Conservation (phyloP, 345 rosid genomes). For the Eutrema yunnanense region DNA sequence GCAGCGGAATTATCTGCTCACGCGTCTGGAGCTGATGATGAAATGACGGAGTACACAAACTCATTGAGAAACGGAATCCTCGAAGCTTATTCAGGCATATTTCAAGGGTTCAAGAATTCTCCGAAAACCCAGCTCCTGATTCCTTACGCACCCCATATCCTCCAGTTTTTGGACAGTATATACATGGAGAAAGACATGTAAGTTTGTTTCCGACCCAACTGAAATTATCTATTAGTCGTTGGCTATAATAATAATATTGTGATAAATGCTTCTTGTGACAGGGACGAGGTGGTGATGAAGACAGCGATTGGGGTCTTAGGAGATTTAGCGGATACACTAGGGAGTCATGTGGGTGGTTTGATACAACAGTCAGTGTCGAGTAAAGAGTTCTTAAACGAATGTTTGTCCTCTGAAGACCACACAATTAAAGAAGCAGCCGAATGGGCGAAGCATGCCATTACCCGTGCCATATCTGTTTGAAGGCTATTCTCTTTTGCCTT, state of each 20-base stretch:
- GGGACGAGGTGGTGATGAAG: constrained; percentile 81
- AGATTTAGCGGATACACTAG: constrained; percentile 76
- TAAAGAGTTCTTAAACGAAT: constrained; percentile 70
- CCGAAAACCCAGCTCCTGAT: constrained; percentile 65
- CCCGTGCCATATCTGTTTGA: constrained; percentile 69
- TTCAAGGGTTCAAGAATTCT: constrained; percentile 74
- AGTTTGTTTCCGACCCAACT: constrained; percentile 17
- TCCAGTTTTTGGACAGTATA: constrained; percentile 72
- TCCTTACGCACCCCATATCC: constrained; percentile 62
- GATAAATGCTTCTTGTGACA: background rate
- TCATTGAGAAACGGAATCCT: constrained; percentile 65
- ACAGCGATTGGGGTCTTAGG: constrained; percentile 76
- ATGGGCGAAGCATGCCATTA: constrained; percentile 75
- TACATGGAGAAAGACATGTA: constrained; percentile 79
- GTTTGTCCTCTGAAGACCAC: constrained; percentile 65
- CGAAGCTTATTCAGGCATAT: constrained; percentile 74
- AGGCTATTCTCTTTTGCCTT: constrained; percentile 23
- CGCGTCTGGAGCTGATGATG: constrained; percentile 57
- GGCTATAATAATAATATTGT: no score
- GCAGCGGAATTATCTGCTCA: constrained; percentile 74
- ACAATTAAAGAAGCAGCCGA: constrained; percentile 43
- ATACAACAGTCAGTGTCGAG: constrained; percentile 65
- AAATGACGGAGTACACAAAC: constrained; percentile 67
- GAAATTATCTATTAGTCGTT: background rate
- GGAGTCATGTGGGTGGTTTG: constrained; percentile 66